Evolutionary conservation across 495 filamentous ascomycete genomes (phyloP).

Genomic region (Pseudotulostoma volvatum): DNA sequence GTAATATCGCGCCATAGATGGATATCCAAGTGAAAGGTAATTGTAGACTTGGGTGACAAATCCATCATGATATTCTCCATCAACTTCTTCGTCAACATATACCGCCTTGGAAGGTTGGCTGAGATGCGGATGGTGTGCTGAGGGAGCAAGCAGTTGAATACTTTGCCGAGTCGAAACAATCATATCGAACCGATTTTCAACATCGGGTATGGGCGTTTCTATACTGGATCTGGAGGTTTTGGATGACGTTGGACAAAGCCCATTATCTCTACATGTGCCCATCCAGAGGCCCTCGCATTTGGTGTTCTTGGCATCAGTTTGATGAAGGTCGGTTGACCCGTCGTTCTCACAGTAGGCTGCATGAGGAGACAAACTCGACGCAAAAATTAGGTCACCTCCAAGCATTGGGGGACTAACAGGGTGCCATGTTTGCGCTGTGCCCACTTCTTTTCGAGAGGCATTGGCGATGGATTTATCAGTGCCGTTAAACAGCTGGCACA

Average conservation of each 20-base stretch:
- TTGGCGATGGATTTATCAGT: neutral
- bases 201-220: constrained; percentile 12
- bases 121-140: constrained; percentile 1
- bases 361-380: constrained; percentile 60
- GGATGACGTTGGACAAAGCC: constrained; percentile 1
- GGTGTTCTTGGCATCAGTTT: constrained; percentile 28
- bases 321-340: constrained; percentile 15
- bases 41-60: constrained; percentile 94
- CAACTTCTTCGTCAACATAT: constrained; percentile 35
- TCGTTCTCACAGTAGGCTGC: constrained; percentile 60
- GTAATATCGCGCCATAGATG: constrained; percentile 61
- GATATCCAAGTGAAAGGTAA: constrained; percentile 83
- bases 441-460: constrained; percentile 23
- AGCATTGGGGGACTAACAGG: constrained; percentile 66
- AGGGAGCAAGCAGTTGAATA: constrained; percentile 3
- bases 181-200: constrained; percentile 3
- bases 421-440: constrained; percentile 33
- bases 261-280: constrained; percentile 30
- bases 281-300: constrained; percentile 48
- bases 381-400: constrained; percentile 57
- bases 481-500: constrained; percentile 9
- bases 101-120: constrained; percentile 27
- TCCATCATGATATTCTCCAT: constrained; percentile 57
- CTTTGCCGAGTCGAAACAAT: neutral
- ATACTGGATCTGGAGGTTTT: constrained; percentile 8